A percentile compares a stretch with the other conserved stretches of the same genome.
Evolutionary conservation across 805 yeast genomes (phyloP).

Genomic region (Saccharomyces paradoxus): DNA sequence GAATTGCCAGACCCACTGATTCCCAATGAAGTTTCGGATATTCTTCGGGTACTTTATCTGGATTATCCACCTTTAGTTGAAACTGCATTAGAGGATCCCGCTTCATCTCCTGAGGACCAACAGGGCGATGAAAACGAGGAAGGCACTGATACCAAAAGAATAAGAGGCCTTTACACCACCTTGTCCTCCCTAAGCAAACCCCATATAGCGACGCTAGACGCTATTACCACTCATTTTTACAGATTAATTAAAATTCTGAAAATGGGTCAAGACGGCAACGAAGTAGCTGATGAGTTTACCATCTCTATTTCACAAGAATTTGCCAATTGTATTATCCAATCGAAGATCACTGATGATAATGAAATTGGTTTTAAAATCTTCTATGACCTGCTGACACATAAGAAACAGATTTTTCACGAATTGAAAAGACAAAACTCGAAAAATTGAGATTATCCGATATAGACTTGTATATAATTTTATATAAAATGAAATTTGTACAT

Average conservation of each 20-base stretch:
- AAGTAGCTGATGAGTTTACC: slow-evolving; percentile 33
- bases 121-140: slow-evolving; percentile 22
- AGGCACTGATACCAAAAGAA: slow-evolving; percentile 31
- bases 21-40: slow-evolving; percentile 55
- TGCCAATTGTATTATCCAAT: slow-evolving; percentile 46
- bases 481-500: background rate
- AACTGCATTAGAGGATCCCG: slow-evolving; percentile 15
- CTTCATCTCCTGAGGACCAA: background rate
- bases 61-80: slow-evolving; percentile 32
- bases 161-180: slow-evolving; percentile 57
- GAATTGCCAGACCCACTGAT: slow-evolving; percentile 76
- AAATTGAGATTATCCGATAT: background rate
- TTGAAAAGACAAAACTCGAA: slow-evolving; percentile 34
- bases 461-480: background rate
- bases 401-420: slow-evolving; percentile 57
- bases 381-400: slow-evolving; percentile 51
- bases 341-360: slow-evolving; percentile 45
- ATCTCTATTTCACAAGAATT: slow-evolving; percentile 55
- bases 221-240: slow-evolving; percentile 66
- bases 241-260: slow-evolving; percentile 49
- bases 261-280: slow-evolving; percentile 34
- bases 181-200: slow-evolving; percentile 60
- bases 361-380: slow-evolving; percentile 51
- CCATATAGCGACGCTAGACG: slow-evolving; percentile 72
- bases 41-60: slow-evolving; percentile 58